These are phyloP conservation scores for Macrophomina tecta DNA, from an alignment of 2,329 filamentous ascomycete genomes.

Conservation along the genomic window DNA sequence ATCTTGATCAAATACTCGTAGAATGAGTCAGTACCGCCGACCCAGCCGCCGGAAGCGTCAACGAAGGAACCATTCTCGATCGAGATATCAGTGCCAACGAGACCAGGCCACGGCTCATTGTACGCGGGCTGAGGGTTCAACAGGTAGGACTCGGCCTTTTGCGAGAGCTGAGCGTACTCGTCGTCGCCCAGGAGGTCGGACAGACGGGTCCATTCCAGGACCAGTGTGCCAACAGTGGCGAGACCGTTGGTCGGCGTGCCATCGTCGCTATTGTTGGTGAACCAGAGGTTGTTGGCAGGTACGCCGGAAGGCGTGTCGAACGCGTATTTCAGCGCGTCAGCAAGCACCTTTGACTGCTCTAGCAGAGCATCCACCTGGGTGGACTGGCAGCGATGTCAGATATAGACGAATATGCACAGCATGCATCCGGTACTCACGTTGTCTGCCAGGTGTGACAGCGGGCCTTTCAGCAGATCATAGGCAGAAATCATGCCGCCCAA, in stretches of 20 bases:
- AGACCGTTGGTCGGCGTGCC: slow-evolving; percentile 68
- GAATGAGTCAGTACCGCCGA: slow-evolving; percentile 77
- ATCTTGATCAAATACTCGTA: slow-evolving; percentile 94
- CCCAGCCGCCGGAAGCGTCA: slow-evolving; percentile 75
- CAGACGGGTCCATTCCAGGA: slow-evolving; percentile 83
- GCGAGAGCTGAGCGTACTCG: slow-evolving; percentile 69
- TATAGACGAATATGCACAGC: neutral
- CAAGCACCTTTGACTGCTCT: slow-evolving; percentile 70
- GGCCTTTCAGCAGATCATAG: slow-evolving; percentile 75
- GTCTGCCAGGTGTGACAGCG: slow-evolving; percentile 59
- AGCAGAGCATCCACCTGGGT: slow-evolving; percentile 65
- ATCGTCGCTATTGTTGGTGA: slow-evolving; percentile 59
- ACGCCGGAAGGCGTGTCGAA: slow-evolving; percentile 80
- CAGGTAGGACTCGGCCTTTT: slow-evolving; percentile 73
- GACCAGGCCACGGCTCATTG: slow-evolving; percentile 76
- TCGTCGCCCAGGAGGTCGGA: slow-evolving; percentile 74
- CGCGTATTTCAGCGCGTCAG: slow-evolving; percentile 74
- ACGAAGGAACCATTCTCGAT: slow-evolving; percentile 70
- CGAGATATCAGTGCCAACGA: slow-evolving; percentile 72
- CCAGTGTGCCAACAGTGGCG: slow-evolving; percentile 77
- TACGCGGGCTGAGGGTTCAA: slow-evolving; percentile 67
- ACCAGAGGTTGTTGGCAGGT: slow-evolving; percentile 71
- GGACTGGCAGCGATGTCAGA: neutral
- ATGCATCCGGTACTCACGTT: slow-evolving; percentile 38
- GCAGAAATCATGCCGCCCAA: slow-evolving; percentile 79